Percentiles rank a stretch among this genome's conserved stretches.
Conservation (phyloP, 2,329 filamentous ascomycete genomes). For the Neoscytalidium dimidiatum region DNA sequence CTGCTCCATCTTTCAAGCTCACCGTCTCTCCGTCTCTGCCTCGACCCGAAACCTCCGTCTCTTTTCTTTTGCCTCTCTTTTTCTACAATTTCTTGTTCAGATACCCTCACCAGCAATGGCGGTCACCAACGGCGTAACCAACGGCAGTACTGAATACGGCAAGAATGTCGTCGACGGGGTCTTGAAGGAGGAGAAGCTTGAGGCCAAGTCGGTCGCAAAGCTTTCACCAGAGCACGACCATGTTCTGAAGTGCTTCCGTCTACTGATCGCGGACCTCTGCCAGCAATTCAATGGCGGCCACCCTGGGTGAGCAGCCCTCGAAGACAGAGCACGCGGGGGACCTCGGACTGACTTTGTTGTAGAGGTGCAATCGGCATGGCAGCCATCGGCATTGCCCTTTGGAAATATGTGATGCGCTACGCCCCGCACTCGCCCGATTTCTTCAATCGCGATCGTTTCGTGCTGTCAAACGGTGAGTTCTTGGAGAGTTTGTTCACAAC, state of each 20-base stretch:
- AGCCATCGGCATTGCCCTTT: slow-evolving; percentile 62
- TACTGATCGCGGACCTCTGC: slow-evolving; percentile 68
- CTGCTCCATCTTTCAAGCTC: background rate
- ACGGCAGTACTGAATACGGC: slow-evolving; percentile 27
- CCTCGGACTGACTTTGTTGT: slow-evolving; percentile 10
- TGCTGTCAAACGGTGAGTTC: slow-evolving; percentile 57
- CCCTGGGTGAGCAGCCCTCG: slow-evolving; percentile 55
- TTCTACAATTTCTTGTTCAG: background rate
- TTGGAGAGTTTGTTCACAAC: background rate
- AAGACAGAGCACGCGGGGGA: background rate
- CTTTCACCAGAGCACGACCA: slow-evolving; percentile 45
- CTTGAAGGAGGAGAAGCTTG: slow-evolving; percentile 28
- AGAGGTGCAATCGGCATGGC: slow-evolving; percentile 63
- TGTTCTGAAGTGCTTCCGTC: slow-evolving; percentile 62
- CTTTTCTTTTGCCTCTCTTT: background rate
- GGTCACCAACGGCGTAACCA: slow-evolving; percentile 5
- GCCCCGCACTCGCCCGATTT: slow-evolving; percentile 56
- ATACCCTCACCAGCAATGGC: slow-evolving; percentile 4
- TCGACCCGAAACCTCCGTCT: background rate
- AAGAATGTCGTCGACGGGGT: slow-evolving; percentile 28
- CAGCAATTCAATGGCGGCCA: slow-evolving; percentile 71
- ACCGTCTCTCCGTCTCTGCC: background rate
- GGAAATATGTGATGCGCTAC: slow-evolving; percentile 65
- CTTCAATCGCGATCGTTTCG: slow-evolving; percentile 65
- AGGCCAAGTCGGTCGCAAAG: slow-evolving; percentile 22